These are phyloP conservation scores for Crithidia mellificae DNA, from an alignment of 208 protist species.

Conservation along the genomic window DNA sequence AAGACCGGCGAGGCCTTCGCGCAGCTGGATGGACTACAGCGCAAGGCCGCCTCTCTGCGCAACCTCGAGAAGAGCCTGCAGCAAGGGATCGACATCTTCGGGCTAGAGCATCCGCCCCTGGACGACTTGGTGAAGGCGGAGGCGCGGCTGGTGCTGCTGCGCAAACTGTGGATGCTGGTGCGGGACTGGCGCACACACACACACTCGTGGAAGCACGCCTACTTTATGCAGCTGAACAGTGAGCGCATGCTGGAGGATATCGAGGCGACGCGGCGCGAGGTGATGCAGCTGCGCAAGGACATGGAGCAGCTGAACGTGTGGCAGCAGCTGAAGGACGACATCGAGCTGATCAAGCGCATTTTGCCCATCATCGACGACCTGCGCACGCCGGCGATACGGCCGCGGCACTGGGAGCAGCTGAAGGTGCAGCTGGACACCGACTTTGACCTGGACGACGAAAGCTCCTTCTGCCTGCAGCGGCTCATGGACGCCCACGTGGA, in stretches of 20 bases:
- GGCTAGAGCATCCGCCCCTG: slow-evolving; percentile 90
- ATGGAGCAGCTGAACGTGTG: slow-evolving; percentile 94
- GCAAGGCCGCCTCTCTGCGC: slow-evolving; percentile 71
- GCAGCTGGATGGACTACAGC: slow-evolving; percentile 74
- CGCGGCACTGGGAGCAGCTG: slow-evolving; percentile 93
- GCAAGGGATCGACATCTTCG: slow-evolving; percentile 96
- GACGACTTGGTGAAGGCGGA: slow-evolving; percentile 90
- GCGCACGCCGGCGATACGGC: slow-evolving; percentile 92
- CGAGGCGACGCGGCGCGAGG: slow-evolving; percentile 76
- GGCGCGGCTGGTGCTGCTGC: slow-evolving; percentile 84
- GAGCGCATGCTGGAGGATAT: slow-evolving; percentile 93
- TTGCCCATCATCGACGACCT: slow-evolving; percentile 97
- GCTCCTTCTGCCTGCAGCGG: slow-evolving; percentile 92
- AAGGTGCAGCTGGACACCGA: slow-evolving; percentile 90
- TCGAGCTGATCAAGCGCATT: slow-evolving; percentile 95
- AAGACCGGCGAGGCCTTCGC: slow-evolving; percentile 80
- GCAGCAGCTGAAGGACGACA: slow-evolving; percentile 91
- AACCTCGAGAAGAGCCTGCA: slow-evolving; percentile 78
- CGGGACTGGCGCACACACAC: slow-evolving; percentile 91
- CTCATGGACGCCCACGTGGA: slow-evolving; percentile 95
- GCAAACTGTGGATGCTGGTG: slow-evolving; percentile 91
- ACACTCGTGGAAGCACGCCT: slow-evolving; percentile 85
- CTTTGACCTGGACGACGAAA: slow-evolving; percentile 92
- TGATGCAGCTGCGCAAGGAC: slow-evolving; percentile 88
- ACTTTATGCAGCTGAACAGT: slow-evolving; percentile 92